Percentiles rank a stretch among this genome's conserved stretches.
Evolutionary conservation across 2,329 filamentous ascomycete species (phyloP).

Genomic region (Magnaporthiopsis incrustans): DNA sequence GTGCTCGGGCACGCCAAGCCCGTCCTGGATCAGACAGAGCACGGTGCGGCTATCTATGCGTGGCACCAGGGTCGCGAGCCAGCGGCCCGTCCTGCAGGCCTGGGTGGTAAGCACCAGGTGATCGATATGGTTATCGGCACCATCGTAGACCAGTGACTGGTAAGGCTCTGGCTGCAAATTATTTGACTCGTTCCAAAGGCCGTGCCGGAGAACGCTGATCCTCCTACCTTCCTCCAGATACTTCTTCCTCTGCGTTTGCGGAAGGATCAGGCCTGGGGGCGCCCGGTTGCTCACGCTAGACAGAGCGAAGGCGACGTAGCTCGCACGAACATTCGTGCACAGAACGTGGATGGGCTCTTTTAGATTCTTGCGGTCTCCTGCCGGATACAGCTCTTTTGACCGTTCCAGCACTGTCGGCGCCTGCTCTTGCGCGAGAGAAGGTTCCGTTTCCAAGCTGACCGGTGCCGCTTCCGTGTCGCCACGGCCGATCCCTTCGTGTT

Average conservation of each 20-base stretch:
- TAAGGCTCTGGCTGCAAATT: neutral
- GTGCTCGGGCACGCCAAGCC: conserved; percentile 75
- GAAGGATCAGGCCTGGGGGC: neutral
- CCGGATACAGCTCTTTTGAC: neutral
- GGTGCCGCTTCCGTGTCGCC: neutral
- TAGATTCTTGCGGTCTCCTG: neutral
- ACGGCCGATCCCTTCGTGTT: neutral
- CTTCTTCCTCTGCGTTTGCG: neutral
- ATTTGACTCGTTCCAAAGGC: neutral
- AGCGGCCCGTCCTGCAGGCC: conserved; percentile 16
- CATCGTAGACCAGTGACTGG: neutral
- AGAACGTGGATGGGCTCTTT: neutral
- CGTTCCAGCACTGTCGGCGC: neutral
- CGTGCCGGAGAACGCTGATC: neutral
- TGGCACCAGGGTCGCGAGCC: conserved; percentile 18
- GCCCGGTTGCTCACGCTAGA: conserved; percentile 4
- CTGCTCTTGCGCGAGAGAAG: neutral
- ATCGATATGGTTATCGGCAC: conserved; percentile 13
- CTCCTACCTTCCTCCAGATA: neutral
- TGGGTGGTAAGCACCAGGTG: conserved; percentile 24
- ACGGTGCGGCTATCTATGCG: conserved; percentile 25
- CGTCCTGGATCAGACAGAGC: conserved; percentile 26
- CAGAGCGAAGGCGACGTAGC: conserved; percentile 13
- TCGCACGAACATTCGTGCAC: neutral
- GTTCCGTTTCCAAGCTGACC: neutral